phyloP scores from a whole-genome alignment of 2,329 filamentous ascomycete genomes.

The Piedraia hortae region DNA sequence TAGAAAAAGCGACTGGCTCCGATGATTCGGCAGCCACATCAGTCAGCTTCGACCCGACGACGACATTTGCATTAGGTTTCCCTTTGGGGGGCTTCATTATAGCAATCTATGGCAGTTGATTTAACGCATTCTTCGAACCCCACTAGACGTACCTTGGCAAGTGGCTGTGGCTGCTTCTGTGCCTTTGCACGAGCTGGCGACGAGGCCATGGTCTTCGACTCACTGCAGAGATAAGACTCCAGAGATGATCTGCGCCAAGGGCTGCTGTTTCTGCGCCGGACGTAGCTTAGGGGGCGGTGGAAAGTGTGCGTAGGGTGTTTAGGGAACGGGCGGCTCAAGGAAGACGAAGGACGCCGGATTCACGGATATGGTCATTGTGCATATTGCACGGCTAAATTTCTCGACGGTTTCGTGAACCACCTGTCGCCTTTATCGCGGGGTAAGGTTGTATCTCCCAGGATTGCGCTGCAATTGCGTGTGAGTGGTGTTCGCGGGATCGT shows the following conservation, averaged over 20 bases:
- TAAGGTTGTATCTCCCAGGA: too few species aligned
- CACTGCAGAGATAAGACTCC: too few species aligned
- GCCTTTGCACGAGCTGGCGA: constrained; percentile 6
- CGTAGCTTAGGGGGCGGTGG: constrained; percentile 5
- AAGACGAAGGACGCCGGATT: constrained; percentile 19
- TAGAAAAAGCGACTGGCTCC: too few species aligned
- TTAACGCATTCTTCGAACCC: too few species aligned
- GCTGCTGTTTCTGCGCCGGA: not conserved
- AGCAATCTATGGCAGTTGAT: too few species aligned
- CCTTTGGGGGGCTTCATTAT: too few species aligned
- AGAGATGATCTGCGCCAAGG: constrained; percentile 3
- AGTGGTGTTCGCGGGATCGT: not conserved
- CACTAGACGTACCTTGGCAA: constrained; percentile 14
- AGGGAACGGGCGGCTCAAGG: constrained; percentile 24
- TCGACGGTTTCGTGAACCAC: too few species aligned
- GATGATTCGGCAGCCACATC: too few species aligned
- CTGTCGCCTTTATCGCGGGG: too few species aligned
- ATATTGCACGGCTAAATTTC: constrained; percentile 17
- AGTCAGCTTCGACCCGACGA: too few species aligned
- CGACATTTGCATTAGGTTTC: too few species aligned
- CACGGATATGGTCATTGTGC: constrained; percentile 23
- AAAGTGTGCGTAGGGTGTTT: constrained; percentile 11
- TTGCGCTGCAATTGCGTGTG: constrained; percentile 1
- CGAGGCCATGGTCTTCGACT: constrained; percentile 13
- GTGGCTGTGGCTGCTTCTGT: constrained; percentile 11